Percentiles rank a stretch among this genome's conserved stretches.
These are phyloP conservation scores for Teratosphaeria epicoccoides DNA, from an alignment of 2,329 filamentous ascomycete species.

Conservation along the genomic window DNA sequence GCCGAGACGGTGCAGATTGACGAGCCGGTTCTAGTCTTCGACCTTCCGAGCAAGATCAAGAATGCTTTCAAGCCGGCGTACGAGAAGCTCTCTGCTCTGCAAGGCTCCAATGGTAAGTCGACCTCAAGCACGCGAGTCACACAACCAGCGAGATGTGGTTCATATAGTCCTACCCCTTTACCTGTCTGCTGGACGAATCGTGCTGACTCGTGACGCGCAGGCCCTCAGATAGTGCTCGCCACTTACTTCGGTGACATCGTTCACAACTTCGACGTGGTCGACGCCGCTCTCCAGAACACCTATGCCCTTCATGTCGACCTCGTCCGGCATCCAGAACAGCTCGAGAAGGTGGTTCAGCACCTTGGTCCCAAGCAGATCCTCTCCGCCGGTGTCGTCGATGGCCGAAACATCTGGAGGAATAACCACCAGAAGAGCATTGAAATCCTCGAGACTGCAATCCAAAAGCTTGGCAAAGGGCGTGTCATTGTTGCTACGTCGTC, in stretches of 20 bases:
- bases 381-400: conserved; percentile 93
- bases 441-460: conserved; percentile 75
- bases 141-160: too few species aligned
- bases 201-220: conserved; percentile 26
- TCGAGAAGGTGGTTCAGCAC: conserved; percentile 70
- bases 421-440: conserved; percentile 95
- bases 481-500: conserved; percentile 94
- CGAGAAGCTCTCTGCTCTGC: conserved; percentile 66
- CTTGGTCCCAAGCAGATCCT: conserved; percentile 83
- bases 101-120: conserved; percentile 69
- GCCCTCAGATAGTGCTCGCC: conserved; percentile 80
- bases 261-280: conserved; percentile 88
- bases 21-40: conserved; percentile 92
- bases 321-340: conserved; percentile 96
- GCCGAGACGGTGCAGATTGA: conserved; percentile 97
- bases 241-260: conserved; percentile 99
- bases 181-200: not conserved
- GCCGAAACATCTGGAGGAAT: conserved; percentile 99
- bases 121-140: conserved; percentile 9
- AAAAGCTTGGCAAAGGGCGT: conserved; percentile 94
- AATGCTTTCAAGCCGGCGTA: conserved; percentile 96
- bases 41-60: conserved; percentile 83
- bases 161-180: too few species aligned
- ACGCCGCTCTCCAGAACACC: conserved; percentile 56
- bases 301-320: conserved; percentile 90